Base-by-base conservation (phyloP, 1,284 basidiomycete species). In the Stereum hirsutum region DNA sequence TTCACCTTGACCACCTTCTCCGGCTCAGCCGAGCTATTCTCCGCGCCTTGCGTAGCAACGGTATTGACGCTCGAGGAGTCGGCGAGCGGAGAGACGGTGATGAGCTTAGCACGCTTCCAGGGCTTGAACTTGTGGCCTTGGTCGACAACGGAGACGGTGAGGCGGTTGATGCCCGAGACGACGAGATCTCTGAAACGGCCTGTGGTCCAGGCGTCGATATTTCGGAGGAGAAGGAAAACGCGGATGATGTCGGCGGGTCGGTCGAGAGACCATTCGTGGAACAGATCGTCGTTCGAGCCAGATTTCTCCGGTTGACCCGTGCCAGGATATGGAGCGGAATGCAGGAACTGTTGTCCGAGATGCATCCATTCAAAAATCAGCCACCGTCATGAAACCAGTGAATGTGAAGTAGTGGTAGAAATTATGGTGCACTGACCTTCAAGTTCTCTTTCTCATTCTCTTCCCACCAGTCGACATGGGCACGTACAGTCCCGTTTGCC, bases 391-490 rank as follows among this genome's bases (percentile, higher is more conserved):
- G 5, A 39, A 6, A 7, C 3, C 24, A 12, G 27, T 6, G 17
- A 8, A 25, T 20, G 25, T 30, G 34, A n/a, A 7, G 20, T 8
- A 12, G 30, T 20, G 3, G 5, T 11, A 37, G 19, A 7, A 12
- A 11, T 26, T 10, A 17, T 26, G 1, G 27, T 23, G 32, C 20
- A 40, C 73, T 43, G 27, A 58, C 59, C 30, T 44, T 46, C 12
- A 51, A 49, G 27, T 49, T 59, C 17, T 61, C 53, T 31, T 60
- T 57, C 14, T 60, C 51, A 21, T 54, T 54, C 32, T 51, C n/a
- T n/a, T n/a, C 47, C 45, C 67, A 73, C 75, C 75, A 78, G 52
- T 78, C 76, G 2, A 74, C 58, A 52, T 78, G 75, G 0, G 71
- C 74, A 27, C 69, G 60, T 15, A 78, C 75, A 11, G 54, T 66